Evolutionary conservation across 2,329 filamentous ascomycete genomes (phyloP), one percentile per base, ranked within the genome.

Genomic region (Exophiala xenobiotica): DNA sequence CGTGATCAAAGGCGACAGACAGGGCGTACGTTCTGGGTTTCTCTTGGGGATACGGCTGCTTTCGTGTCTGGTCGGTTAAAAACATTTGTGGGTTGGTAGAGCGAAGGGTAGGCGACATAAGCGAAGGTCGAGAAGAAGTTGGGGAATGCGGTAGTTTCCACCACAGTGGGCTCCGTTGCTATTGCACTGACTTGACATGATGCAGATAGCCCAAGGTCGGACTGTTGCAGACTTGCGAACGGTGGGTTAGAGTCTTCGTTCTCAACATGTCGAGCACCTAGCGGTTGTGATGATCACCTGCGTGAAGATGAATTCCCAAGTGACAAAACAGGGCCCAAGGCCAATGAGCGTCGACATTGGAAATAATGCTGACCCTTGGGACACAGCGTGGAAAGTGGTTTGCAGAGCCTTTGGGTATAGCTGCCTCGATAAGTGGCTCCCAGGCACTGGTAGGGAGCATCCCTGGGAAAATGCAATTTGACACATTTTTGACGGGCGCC

Each of bases 221-320:
- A 43, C 38, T 22, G 26, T 43, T 7, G 14, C n/a, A 43, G 40
- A 43, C 20, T 35, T 27, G 22, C 22, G 22, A 16, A 24, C 6
- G 9, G 40, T 24, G 24, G 20, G n/a, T 35, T 35, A 35, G 31
- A 35, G n/a, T 35, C n/a, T 12, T 6, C 31, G 18, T 35, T 35
- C 29, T 14, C 16, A 26, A 23, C 33, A 46, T 26, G 29, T 48
- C 39, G 43, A 19, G 41, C 35, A 37, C 43, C 18, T 24, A 40
- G 22, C 22, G 39, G 35, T 29, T 57, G 54, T 57, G 54, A 57
- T 54, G 51, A 54, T 57, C 54, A 57, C 54, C 45, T 16, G 29
- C n/a, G 6, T 26, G 51, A 31, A 57, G 43, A 46, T 54, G 54
- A 51, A 48, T 19, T 49, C 46, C 18, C 5, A 12, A 24, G 43